Percentiles rank a stretch among this genome's conserved stretches.
These are phyloP conservation scores for Pichia pseudocactophila DNA, from an alignment of 805 yeast species.

Conservation along the genomic window DNA sequence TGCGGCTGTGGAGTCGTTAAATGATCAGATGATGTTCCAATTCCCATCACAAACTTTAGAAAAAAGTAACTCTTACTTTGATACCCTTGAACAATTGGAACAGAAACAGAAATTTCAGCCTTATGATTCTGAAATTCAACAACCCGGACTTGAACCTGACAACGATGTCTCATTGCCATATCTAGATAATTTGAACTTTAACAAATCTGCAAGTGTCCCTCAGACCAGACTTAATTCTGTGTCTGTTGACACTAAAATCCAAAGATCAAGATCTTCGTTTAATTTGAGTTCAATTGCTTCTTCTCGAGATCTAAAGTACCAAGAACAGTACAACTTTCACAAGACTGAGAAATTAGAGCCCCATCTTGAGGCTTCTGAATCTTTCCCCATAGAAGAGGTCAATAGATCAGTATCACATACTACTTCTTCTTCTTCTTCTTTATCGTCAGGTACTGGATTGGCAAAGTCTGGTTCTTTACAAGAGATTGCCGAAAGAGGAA, in stretches of 20 bases:
- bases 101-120: conserved; percentile 2
- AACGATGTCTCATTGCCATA: neutral
- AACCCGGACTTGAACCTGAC: too few species aligned
- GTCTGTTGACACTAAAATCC: conserved; percentile 13
- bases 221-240: conserved; percentile 2
- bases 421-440: too few species aligned
- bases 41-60: conserved; percentile 1
- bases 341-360: neutral
- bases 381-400: neutral
- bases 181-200: neutral
- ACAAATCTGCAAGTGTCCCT: neutral
- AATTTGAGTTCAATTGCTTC: conserved; percentile 48
- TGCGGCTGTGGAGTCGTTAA: conserved; percentile 9
- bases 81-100: neutral
- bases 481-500: conserved; percentile 6
- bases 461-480: conserved; percentile 2
- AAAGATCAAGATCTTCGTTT: conserved; percentile 42
- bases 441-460: neutral
- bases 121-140: neutral
- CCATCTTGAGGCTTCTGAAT: neutral
- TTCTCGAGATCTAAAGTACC: conserved; percentile 18
- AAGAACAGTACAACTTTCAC: neutral
- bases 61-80: neutral
- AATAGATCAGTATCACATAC: neutral
- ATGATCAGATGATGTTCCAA: conserved; percentile 1